Evolutionary conservation across 2,329 filamentous ascomycete species (phyloP).

Genomic region (Sclerotiophoma versabilis): DNA sequence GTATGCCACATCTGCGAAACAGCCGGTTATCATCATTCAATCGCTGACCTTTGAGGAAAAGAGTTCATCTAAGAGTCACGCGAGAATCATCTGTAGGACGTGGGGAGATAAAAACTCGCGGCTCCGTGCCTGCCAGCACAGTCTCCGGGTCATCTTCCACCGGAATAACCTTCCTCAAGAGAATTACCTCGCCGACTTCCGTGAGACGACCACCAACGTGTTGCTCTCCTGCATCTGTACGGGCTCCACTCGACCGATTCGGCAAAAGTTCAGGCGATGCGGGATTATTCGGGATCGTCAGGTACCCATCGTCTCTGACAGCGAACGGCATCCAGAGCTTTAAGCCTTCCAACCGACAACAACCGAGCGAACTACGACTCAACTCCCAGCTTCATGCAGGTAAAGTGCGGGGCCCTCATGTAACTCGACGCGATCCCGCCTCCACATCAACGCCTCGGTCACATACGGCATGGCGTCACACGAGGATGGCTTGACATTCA

Average conservation of each 20-base stretch:
- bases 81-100: no score
- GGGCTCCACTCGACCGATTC: conserved; percentile 22
- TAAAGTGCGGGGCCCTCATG: conserved; percentile 6
- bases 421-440: conserved; percentile 11
- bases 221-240: conserved; percentile 6
- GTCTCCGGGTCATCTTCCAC: neutral
- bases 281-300: conserved; percentile 22
- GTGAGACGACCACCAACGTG: conserved; percentile 13
- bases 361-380: conserved; percentile 23
- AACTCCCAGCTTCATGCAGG: conserved; percentile 16
- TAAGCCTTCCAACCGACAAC: conserved; percentile 26
- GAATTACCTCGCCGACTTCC: conserved; percentile 11
- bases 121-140: neutral
- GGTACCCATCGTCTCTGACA: conserved; percentile 18
- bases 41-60: no score
- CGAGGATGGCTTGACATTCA: conserved; percentile 18
- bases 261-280: conserved; percentile 20
- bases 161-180: conserved; percentile 1
- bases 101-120: neutral
- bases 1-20: no score
- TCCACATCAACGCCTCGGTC: conserved; percentile 16
- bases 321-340: conserved; percentile 15
- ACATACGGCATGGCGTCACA: conserved; percentile 19
- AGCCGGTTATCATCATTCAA: no score
- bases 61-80: no score